Conservation (phyloP, 495 filamentous ascomycete genomes). For the Pyrenula aspistea region DNA sequence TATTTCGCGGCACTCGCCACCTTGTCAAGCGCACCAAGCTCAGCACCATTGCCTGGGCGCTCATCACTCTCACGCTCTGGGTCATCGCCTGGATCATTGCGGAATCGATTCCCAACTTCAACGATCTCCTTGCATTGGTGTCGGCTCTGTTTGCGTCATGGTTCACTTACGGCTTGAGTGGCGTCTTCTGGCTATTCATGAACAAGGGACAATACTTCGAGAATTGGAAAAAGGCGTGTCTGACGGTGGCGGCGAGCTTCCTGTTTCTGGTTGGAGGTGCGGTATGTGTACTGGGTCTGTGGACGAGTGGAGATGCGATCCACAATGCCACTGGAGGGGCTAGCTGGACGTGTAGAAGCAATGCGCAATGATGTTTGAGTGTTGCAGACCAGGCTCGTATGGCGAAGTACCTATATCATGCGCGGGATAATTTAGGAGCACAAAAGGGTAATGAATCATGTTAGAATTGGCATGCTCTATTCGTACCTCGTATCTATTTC, state of each 20-base stretch:
- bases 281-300: slow-evolving; percentile 24
- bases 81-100: slow-evolving; percentile 56
- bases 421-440: too few species aligned
- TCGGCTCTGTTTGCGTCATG: slow-evolving; percentile 27
- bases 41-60: slow-evolving; percentile 38
- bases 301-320: slow-evolving; percentile 27
- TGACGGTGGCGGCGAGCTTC: slow-evolving; percentile 9
- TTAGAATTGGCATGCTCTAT: too few species aligned
- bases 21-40: slow-evolving; percentile 43
- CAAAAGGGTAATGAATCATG: too few species aligned
- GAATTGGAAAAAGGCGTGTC: slow-evolving; percentile 27
- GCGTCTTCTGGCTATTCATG: slow-evolving; percentile 32
- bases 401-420: too few species aligned
- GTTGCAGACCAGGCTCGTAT: too few species aligned
- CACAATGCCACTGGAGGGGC: slow-evolving; percentile 18
- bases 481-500: too few species aligned
- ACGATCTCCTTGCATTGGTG: slow-evolving; percentile 40
- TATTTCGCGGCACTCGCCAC: slow-evolving; percentile 40
- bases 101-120: slow-evolving; percentile 59
- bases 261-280: background rate
- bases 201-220: slow-evolving; percentile 36
- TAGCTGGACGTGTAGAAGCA: slow-evolving; percentile 19
- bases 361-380: background rate
- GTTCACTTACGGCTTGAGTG: slow-evolving; percentile 29
- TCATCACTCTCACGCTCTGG: slow-evolving; percentile 43